phyloP scores from a whole-genome alignment of 371 early-diverging fungal genomes.

The Mucor piriformis region DNA sequence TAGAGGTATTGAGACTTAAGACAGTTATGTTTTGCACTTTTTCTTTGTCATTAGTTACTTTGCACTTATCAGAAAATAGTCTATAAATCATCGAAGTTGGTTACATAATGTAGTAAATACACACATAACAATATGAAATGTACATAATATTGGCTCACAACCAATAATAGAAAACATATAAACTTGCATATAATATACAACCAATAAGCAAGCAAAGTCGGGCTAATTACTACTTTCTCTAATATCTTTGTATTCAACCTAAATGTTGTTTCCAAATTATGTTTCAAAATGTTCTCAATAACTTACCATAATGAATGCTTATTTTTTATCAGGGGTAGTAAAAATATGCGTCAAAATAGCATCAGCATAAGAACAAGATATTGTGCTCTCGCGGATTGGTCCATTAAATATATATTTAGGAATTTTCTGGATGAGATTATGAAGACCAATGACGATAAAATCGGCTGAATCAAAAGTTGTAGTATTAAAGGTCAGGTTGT shows the following conservation, averaged over 20 bases:
- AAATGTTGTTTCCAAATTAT: not conserved
- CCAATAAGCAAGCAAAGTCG: not conserved
- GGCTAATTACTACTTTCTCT: not conserved
- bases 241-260: slow-evolving; percentile 1
- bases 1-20: not conserved
- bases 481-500: not conserved
- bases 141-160: not conserved
- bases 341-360: not conserved
- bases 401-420: too few relatives aligned
- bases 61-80: too few relatives aligned
- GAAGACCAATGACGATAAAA: not conserved
- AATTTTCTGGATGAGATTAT: not conserved
- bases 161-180: not conserved
- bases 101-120: not conserved
- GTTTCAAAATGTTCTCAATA: not conserved
- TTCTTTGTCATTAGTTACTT: not conserved
- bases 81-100: not conserved
- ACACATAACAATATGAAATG: not conserved
- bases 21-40: not conserved
- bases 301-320: not conserved
- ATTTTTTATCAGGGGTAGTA: not conserved
- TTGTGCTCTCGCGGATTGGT: not conserved
- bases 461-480: not conserved
- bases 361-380: not conserved
- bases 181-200: not conserved